phyloP scores from a whole-genome alignment of 352 stramenopile genomes.

The Pythium utonaiense region DNA sequence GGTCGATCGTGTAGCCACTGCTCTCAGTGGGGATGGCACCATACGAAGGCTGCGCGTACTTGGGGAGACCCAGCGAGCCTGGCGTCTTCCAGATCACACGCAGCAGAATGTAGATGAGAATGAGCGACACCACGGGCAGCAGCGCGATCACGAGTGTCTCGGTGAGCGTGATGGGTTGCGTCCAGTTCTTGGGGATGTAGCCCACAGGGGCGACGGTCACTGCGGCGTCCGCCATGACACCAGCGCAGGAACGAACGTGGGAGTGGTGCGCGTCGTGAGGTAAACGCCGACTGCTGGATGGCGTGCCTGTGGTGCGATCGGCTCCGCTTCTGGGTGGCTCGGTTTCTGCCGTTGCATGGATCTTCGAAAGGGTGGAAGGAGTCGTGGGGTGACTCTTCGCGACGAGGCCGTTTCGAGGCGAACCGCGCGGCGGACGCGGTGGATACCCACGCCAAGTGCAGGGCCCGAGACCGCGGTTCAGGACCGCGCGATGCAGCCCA shows the following conservation, averaged over 20 bases:
- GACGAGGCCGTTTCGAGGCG: background rate
- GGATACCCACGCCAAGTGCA: background rate
- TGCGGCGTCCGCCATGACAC: constrained; percentile 13
- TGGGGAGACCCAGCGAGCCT: constrained; percentile 35
- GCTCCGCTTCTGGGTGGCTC: background rate
- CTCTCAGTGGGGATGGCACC: constrained; percentile 34
- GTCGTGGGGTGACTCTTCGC: background rate
- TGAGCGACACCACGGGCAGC: constrained; percentile 44
- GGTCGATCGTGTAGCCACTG: constrained; percentile 29
- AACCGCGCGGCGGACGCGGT: background rate
- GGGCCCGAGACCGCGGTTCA: background rate
- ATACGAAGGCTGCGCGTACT: constrained; percentile 37
- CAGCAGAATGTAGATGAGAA: constrained; percentile 63
- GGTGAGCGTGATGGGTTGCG: constrained; percentile 28
- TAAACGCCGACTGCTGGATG: too few relatives aligned
- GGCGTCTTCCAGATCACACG: constrained; percentile 65
- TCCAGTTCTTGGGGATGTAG: constrained; percentile 29
- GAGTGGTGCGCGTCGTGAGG: too few relatives aligned
- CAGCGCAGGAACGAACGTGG: too few relatives aligned
- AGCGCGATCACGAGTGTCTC: constrained; percentile 37
- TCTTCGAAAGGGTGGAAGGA: background rate
- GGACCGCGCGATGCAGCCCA: background rate
- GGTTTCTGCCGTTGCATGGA: constrained; percentile 1
- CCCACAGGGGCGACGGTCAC: constrained; percentile 1
- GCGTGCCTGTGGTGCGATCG: too few relatives aligned